Conservation (phyloP, 257 asterid genomes). For the Solanum etuberosum region DNA sequence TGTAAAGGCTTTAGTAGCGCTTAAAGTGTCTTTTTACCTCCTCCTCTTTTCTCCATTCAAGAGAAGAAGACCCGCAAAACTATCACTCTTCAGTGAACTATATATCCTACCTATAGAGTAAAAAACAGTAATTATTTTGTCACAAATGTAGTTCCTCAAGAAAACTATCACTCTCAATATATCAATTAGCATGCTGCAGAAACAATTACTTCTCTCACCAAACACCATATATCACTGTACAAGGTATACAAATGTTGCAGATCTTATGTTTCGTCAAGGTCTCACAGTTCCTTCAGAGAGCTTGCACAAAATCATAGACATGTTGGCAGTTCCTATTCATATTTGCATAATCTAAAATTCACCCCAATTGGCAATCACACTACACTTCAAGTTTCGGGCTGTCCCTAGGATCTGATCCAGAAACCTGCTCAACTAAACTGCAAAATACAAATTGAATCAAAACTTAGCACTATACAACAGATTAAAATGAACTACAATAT, state of each 20-base stretch:
- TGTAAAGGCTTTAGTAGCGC: not conserved
- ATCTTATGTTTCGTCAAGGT: not conserved
- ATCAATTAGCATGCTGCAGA: not conserved
- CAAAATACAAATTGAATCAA: not conserved
- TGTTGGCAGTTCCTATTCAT: not conserved
- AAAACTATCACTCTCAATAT: not conserved
- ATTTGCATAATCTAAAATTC: not conserved
- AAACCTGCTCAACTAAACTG: conserved; percentile 9
- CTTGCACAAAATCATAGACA: not conserved
- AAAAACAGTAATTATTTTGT: not conserved
- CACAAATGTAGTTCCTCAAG: not conserved
- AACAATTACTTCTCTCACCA: not conserved
- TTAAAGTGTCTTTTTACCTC: not conserved
- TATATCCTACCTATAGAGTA: not conserved
- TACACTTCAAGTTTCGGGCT: not conserved
- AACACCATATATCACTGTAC: not conserved
- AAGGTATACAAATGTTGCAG: not conserved
- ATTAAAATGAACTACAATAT: not conserved
- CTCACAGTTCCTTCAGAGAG: not conserved
- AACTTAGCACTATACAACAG: not conserved
- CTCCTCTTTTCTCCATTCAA: not conserved
- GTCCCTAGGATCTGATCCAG: not conserved
- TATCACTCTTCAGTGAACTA: not conserved
- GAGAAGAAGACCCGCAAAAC: not conserved
- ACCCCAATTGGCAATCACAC: not conserved